A percentile compares a stretch with the other conserved stretches of the same genome.
These are phyloP conservation scores for Monilinia polystroma DNA, from an alignment of 2,329 filamentous ascomycete genomes.

Conservation along the genomic window DNA sequence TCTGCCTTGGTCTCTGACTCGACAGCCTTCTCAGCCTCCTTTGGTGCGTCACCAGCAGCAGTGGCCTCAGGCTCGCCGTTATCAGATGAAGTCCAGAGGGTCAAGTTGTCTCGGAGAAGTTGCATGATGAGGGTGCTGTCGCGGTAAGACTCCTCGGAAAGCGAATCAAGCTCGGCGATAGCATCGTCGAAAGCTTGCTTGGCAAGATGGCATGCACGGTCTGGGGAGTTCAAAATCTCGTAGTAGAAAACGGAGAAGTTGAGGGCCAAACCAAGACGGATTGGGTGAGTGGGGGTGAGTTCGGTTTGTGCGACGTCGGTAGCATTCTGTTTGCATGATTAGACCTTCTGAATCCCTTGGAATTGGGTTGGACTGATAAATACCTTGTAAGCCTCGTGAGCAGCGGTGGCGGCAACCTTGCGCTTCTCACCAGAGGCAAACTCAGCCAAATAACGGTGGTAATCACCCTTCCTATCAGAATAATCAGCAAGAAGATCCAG, in stretches of 20 bases:
- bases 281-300: conserved; percentile 95
- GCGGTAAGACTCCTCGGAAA: conserved; percentile 97
- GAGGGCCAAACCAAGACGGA: conserved; percentile 93
- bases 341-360: neutral
- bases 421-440: conserved; percentile 91
- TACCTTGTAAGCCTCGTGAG: conserved; percentile 98
- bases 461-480: conserved; percentile 81
- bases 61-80: conserved; percentile 70
- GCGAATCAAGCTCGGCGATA: conserved; percentile 94
- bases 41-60: conserved; percentile 56
- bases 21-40: conserved; percentile 58
- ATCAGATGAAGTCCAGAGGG: conserved; percentile 95
- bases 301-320: conserved; percentile 98
- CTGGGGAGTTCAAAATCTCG: conserved; percentile 97
- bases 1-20: conserved; percentile 49
- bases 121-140: conserved; percentile 99
- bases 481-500: conserved; percentile 25
- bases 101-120: conserved; percentile 95
- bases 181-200: conserved; percentile 99
- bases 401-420: conserved; percentile 81
- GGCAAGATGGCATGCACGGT: conserved; percentile 95
- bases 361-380: conserved; percentile 26
- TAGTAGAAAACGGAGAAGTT: conserved; percentile 99
- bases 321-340: conserved; percentile 60
- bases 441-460: conserved; percentile 93